Conservation (phyloP, 2,329 filamentous ascomycete genomes). For the Botrytis fabae region DNA sequence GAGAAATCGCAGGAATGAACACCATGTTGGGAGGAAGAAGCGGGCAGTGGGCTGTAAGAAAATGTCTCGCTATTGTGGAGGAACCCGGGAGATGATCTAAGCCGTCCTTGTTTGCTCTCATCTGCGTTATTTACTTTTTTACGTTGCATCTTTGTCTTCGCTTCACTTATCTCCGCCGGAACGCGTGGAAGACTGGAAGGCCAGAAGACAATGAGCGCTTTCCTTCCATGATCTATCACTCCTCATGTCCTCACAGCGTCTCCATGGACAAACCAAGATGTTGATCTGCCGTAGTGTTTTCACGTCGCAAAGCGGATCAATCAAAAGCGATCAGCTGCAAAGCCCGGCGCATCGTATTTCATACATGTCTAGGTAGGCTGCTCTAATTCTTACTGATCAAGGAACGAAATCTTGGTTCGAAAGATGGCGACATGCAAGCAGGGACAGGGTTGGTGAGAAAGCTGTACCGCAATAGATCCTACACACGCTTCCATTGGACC, state of each 20-base stretch:
- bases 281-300: background rate
- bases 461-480: background rate
- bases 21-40: conserved; percentile 15
- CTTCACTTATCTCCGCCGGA: background rate
- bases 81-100: background rate
- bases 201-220: conserved; percentile 17
- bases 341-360: background rate
- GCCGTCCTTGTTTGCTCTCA: background rate
- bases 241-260: conserved; percentile 25
- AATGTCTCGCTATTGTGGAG: background rate
- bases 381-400: background rate
- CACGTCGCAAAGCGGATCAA: background rate
- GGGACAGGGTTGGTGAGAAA: background rate
- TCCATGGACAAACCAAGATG: background rate
- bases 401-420: conserved; percentile 11
- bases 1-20: background rate
- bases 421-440: conserved; percentile 14
- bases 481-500: background rate
- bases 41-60: background rate
- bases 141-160: background rate
- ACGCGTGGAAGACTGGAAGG: background rate
- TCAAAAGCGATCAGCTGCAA: conserved; percentile 7
- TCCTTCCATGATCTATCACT: conserved; percentile 18
- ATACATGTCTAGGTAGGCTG: background rate
- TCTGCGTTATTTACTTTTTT: background rate